Evolutionary conservation across 805 yeast genomes (phyloP), one percentile per base, ranked within the genome.

Genomic region (Candida jianshihensis): DNA sequence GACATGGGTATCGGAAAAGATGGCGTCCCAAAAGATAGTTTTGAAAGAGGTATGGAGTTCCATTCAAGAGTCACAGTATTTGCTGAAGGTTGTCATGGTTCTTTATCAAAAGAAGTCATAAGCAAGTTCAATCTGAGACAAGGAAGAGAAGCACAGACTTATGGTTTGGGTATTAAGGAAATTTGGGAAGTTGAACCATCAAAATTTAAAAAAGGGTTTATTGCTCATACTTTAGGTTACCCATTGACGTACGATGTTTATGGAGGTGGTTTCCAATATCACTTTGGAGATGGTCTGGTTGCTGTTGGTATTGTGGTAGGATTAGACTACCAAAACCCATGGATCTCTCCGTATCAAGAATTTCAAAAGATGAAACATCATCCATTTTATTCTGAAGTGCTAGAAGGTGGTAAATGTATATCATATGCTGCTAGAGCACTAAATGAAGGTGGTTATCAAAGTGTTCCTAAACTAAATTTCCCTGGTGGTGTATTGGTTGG

Each of bases 61-160:
- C 92, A 81, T 48, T 86, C 98, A 5, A 75, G 92, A 49, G 68
- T 81, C 41, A 89, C 97, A 0, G 82, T 92, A 14, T 70, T 92
- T 22, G 96, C 96, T 5, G 98, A 92, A 63, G 98, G 98, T n/a
- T 92, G 98, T 56, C 97, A 89, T 60, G 98, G 98, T 0, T 88
- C 96, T 1, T 65, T 92, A 36, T 70, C 89, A 11, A 90, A 92
- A 56, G 74, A 82, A 54, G 80, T 76, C 0, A 81, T 90, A 36
- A 64, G 70, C 36, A 75, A 79, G 49, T 90, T 63, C 60, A 68
- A 78, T 30, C 63, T 92, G 41, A 74, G 97, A 39, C 68, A 71
- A 34, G 72, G 74, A 22, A 66, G 70, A 35, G 70, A 74, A 35
- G 79, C 79, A 15, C 98, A 92, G 64, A 88, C 97, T 0, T 92